Evolutionary conservation across 768 basidiomycete species (phyloP).

Genomic region (Leucocoprinus leucothites): DNA sequence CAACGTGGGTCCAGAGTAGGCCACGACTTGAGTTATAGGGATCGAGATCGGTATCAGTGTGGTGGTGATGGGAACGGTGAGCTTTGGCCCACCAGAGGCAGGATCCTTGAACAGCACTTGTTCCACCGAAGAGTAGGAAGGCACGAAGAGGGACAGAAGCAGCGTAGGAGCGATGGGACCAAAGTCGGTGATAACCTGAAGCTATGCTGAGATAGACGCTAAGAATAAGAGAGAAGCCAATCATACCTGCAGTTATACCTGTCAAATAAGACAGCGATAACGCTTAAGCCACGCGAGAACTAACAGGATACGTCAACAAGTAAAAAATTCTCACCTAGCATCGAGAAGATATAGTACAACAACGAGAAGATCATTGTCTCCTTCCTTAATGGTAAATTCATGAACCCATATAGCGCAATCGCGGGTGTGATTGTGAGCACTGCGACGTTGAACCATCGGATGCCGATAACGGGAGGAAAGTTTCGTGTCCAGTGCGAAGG

Average conservation of each 20-base stretch:
- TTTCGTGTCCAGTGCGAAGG: conserved; percentile 16
- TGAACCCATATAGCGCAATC: conserved; percentile 67
- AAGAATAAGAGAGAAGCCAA: conserved; percentile 2
- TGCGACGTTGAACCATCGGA: conserved; percentile 77
- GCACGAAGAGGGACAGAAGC: conserved; percentile 70
- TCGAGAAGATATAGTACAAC: conserved; percentile 82
- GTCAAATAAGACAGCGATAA: conserved; percentile 1
- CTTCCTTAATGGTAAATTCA: conserved; percentile 38
- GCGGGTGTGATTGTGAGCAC: conserved; percentile 70
- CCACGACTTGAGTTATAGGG: conserved; percentile 82
- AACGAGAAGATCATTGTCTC: conserved; percentile 61
- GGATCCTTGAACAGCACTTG: conserved; percentile 83
- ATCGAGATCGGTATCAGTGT: conserved; percentile 85
- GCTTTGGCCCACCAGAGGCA: conserved; percentile 86
- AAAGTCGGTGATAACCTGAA: conserved; percentile 77
- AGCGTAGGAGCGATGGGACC: conserved; percentile 84
- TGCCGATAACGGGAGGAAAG: conserved; percentile 49
- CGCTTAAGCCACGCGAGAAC: conserved; percentile 7
- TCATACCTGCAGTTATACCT: conserved; percentile 51
- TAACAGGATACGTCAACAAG: background rate
- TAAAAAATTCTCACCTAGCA: conserved; percentile 55
- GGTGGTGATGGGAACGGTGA: conserved; percentile 80
- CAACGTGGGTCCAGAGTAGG: conserved; percentile 75
- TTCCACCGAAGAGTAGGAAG: conserved; percentile 68
- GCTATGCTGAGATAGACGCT: background rate